Base-by-base conservation (phyloP, 352 stramenopile genomes). In the Pythium chondricola region DNA sequence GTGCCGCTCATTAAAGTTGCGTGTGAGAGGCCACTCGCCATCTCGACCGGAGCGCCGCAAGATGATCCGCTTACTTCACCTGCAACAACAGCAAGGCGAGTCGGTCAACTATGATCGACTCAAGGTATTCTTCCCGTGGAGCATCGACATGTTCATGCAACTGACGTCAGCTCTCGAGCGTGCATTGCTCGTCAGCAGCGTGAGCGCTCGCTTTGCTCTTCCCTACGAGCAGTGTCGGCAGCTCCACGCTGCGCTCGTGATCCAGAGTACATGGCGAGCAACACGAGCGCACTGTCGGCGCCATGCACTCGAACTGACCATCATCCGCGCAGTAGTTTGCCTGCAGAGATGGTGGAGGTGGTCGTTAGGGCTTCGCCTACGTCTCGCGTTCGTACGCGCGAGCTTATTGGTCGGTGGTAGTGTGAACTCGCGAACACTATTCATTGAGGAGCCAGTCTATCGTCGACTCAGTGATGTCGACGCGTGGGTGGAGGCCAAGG, bases 81-180 rank as follows among this genome's bases (percentile, higher is more conserved):
- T 13, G 29, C 29, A 8, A 13, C 8, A 33, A 33, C 7, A 13
- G 13, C 29, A 33, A 33, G 29, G 29, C 7, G 7, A 33, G 22
- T 30, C 32, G 7, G 55, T 42, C 8, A 41, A 57, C 25, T 89
- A 89, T 49, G 30, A 36, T 6, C 70, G 67, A 30, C 82, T 89
- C 61, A 67, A 54, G 20, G 77, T 83, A 32, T 80, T 89, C 21
- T 63, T 89, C 22, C 74, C 74, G 2, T 87, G 71, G 71, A 89
- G 73, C 10, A 75, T 89, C 45, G 77, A 87, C 43, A 89, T 89
- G 77, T 83, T 87, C 31, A 31, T 85, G 53, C 73, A 83, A 32
- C 65, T 89, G 29, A 67, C 81, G 44, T 43, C 69, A 4, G 64
- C 59, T 37, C 60, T 81, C n/a, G 44, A 83, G 39, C 48, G 68